These are phyloP conservation scores for Colletotrichum sojae DNA, from an alignment of 2,329 filamentous ascomycete genomes.

Conservation along the genomic window DNA sequence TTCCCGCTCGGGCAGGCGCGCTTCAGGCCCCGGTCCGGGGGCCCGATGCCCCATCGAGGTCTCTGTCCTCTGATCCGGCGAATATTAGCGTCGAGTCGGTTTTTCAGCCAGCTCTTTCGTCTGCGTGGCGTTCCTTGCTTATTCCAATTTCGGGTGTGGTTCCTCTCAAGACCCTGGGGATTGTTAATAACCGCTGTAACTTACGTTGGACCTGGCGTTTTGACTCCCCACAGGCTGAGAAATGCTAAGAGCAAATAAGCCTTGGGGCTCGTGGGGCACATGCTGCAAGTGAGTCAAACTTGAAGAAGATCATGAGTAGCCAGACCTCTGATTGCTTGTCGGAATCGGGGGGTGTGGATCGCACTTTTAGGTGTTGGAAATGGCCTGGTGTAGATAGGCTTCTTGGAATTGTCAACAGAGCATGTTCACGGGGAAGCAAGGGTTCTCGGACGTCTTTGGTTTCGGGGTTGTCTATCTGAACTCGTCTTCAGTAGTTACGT, in stretches of 20 bases:
- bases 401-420: not conserved
- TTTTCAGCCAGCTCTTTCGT: not conserved
- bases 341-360: not conserved
- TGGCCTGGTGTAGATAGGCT: constrained; percentile 1
- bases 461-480: constrained; percentile 23
- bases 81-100: not conserved
- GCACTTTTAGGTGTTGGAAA: constrained; percentile 4
- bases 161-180: not conserved
- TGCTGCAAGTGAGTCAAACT: not conserved
- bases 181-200: not conserved
- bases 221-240: not conserved
- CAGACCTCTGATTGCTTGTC: too few species aligned
- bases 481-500: constrained; percentile 7
- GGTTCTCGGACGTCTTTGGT: constrained; percentile 17
- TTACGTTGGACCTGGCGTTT: constrained; percentile 12
- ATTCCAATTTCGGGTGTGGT: not conserved
- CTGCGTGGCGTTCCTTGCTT: not conserved
- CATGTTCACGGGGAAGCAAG: constrained; percentile 17
- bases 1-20: constrained; percentile 10
- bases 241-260: constrained; percentile 27
- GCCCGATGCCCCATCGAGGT: not conserved
- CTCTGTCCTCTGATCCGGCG: not conserved
- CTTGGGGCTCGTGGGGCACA: constrained; percentile 11
- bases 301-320: too few species aligned
- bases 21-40: constrained; percentile 24